Evolutionary conservation across 2,329 filamentous ascomycete species (phyloP).

Genomic region (Trichophyton schoenleinii): DNA sequence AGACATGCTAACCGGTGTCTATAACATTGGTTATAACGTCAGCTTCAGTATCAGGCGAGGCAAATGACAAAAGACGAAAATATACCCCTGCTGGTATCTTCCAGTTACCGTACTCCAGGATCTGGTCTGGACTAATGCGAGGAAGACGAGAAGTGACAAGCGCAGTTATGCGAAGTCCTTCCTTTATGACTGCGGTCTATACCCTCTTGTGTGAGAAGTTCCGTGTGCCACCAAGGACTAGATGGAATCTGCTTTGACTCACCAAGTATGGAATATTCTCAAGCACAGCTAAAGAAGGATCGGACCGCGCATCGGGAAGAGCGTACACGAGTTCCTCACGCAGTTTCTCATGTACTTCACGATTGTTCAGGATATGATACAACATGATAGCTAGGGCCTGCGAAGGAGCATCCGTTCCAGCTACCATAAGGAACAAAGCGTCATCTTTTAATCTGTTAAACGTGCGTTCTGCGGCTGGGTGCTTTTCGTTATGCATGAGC

Average conservation of each 20-base stretch:
- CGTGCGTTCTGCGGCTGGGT: conserved; percentile 17
- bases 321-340: conserved; percentile 16
- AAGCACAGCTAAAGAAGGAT: not conserved
- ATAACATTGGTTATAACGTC: not conserved
- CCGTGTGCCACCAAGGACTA: not conserved
- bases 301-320: conserved; percentile 12
- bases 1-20: conserved; percentile 17
- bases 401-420: conserved; percentile 20
- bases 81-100: conserved; percentile 16
- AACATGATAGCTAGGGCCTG: conserved; percentile 17
- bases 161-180: conserved; percentile 18
- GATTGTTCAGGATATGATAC: conserved; percentile 20
- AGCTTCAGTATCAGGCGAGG: not conserved
- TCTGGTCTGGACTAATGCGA: conserved; percentile 14
- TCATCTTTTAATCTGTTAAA: conserved; percentile 17
- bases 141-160: conserved; percentile 15
- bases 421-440: conserved; percentile 17
- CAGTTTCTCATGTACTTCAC: conserved; percentile 14
- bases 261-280: conserved; percentile 3
- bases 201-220: not conserved
- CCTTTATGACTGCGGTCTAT: conserved; percentile 16
- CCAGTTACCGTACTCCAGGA: conserved; percentile 12
- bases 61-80: not conserved
- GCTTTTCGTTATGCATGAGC: not conserved
- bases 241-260: not conserved